phyloP scores from a whole-genome alignment of 2,329 filamentous ascomycete genomes.

The Akanthomyces lecanii region DNA sequence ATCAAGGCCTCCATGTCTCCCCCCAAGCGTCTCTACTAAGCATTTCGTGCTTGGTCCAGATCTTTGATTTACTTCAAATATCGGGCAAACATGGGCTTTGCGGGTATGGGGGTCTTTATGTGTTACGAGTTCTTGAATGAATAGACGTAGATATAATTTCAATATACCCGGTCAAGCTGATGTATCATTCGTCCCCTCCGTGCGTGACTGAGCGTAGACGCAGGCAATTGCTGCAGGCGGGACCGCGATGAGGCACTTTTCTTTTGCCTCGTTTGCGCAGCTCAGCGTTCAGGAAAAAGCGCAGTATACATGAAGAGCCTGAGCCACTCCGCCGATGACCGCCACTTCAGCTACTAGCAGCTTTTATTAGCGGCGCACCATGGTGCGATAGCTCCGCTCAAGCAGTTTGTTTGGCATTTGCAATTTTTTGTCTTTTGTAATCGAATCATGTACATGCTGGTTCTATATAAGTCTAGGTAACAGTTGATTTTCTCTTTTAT shows the following conservation, averaged over 20 bases:
- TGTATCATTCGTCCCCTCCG: neutral
- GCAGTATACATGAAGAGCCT: neutral
- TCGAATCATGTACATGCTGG: constrained; percentile 8
- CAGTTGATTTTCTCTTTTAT: neutral
- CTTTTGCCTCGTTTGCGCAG: too few species aligned
- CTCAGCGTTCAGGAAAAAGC: too few species aligned
- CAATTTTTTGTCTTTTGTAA: neutral
- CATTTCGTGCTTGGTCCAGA: constrained; percentile 13
- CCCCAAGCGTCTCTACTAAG: constrained; percentile 94
- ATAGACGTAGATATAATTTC: constrained; percentile 8
- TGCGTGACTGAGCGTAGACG: neutral
- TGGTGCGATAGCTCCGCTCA: neutral
- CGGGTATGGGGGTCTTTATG: neutral
- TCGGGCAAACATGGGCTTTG: constrained; percentile 5
- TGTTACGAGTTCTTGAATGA: constrained; percentile 16
- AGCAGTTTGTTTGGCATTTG: neutral
- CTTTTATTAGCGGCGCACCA: neutral
- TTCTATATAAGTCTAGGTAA: constrained; percentile 16
- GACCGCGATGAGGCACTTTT: too few species aligned
- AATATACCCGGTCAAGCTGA: constrained; percentile 17
- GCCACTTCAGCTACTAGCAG: neutral
- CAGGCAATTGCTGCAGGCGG: neutral
- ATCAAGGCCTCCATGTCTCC: constrained; percentile 99
- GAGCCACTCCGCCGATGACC: neutral
- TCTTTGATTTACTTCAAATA: constrained; percentile 2